Conservation (phyloP, 192 early-diverging fungal genomes). For the Allomyces macrogynus region DNA sequence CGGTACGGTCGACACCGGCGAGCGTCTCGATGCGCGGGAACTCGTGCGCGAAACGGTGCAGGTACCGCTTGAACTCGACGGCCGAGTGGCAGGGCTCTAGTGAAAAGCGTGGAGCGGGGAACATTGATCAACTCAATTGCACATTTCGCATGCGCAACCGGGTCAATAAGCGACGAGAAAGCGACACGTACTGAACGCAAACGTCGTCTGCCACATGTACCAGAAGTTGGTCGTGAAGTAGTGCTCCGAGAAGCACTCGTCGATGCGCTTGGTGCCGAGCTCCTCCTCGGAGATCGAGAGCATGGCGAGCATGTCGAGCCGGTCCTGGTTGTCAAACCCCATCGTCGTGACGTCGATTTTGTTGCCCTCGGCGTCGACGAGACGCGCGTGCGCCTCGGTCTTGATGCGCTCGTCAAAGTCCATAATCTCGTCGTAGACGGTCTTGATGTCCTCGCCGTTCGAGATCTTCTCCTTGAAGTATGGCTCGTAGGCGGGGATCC, state of each 20-base stretch:
- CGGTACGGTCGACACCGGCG: slow-evolving; percentile 11
- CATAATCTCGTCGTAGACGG: slow-evolving; percentile 12
- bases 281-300: slow-evolving; percentile 7
- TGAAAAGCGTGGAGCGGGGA: slow-evolving; percentile 10
- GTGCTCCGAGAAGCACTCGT: slow-evolving; percentile 12
- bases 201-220: slow-evolving; percentile 4
- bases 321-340: slow-evolving; percentile 10
- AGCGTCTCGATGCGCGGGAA: slow-evolving; percentile 12
- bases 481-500: not conserved
- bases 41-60: slow-evolving; percentile 13
- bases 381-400: slow-evolving; percentile 9
- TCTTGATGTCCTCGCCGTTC: not conserved
- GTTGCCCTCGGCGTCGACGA: slow-evolving; percentile 8
- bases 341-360: slow-evolving; percentile 8
- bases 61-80: slow-evolving; percentile 14
- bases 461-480: no score
- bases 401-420: slow-evolving; percentile 7
- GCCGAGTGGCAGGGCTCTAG: slow-evolving; percentile 14
- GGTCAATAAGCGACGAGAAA: no score
- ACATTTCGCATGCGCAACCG: not conserved
- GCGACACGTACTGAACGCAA: not conserved
- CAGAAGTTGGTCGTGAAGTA: slow-evolving; percentile 16
- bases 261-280: slow-evolving; percentile 11
- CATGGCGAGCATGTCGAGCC: slow-evolving; percentile 5
- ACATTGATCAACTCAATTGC: slow-evolving; percentile 5